Base-by-base conservation (phyloP, 2,329 filamentous ascomycete species). In the Ophiocordyceps camponoti-leonardi region DNA sequence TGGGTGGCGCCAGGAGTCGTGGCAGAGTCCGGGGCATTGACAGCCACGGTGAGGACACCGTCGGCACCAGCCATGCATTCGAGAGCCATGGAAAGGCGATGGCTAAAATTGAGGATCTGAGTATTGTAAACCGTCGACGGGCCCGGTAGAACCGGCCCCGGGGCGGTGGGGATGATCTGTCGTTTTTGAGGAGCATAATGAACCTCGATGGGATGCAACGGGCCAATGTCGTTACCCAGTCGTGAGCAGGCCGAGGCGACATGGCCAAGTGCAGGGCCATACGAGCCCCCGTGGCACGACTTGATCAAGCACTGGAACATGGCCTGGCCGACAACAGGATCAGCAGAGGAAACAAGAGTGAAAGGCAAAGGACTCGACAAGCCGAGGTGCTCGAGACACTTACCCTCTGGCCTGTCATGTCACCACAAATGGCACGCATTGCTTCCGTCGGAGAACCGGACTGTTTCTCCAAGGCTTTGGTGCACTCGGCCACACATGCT, bases 241-340 rank as follows among this genome's bases (percentile, higher is more conserved):
- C 46, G 45, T 18, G 52, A 55, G 46, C 60, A 63, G 40, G 52
- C 47, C 18, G 51, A 48, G 41, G 60, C 50, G 19, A 53, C 49
- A 37, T 56, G 44, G 19, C 52, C 49, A n/a, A 62, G 47, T 3
- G 60, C 58, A 33, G 50, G 47, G 16, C 57, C 59, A 31, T 63
- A 62, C n/a, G 49, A 45, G 22, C 52, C 31, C 22, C 49, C 26
- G n/a, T 49, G 46, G 42, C 60, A 63, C 13, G 52, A 52, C 30
- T 46, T 51, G 41, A 56, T 48, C 43, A 63, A 49, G 43, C 61
- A 63, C 31, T 55, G 50, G 33, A 61, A 62, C 14, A 61, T 48
- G 31, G 54, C 51, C 60, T 63, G 16, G 6, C 6, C 12, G 23
- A 8, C 12, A 16, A 14, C 11, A 14, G 37, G 2, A 20, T 41